A percentile compares a stretch with the other conserved stretches of the same genome.
These are phyloP conservation scores for Monosporascus cannonballus DNA, from an alignment of 2,329 filamentous ascomycete genomes.

Conservation along the genomic window DNA sequence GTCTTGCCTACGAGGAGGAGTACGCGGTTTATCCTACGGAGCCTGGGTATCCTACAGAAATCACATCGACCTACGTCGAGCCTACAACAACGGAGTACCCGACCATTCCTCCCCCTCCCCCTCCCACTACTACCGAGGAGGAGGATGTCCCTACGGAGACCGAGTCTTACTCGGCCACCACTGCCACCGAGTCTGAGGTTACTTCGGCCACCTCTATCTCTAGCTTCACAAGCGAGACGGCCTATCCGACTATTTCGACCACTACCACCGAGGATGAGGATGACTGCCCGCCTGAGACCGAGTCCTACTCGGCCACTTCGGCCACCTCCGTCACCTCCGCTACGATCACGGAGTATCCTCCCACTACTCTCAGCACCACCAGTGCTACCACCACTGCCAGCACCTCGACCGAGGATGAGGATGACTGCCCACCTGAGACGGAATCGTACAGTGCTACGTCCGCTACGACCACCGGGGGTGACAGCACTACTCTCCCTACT, in stretches of 20 bases:
- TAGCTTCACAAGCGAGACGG: too few species aligned
- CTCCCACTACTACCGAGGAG: not conserved
- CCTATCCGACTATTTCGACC: too few species aligned
- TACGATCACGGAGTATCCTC: not conserved
- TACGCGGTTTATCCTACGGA: not conserved
- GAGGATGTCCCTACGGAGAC: not conserved
- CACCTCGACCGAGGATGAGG: not conserved
- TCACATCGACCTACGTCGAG: not conserved
- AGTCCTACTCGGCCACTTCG: not conserved
- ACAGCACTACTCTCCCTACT: not conserved
- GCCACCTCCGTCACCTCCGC: not conserved
- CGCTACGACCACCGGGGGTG: not conserved
- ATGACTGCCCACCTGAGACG: conserved; percentile 13
- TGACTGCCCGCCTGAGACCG: not conserved
- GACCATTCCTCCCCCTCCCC: not conserved
- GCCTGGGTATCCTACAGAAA: not conserved
- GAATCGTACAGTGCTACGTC: conserved; percentile 7
- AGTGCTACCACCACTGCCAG: not conserved
- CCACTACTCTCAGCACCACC: not conserved
- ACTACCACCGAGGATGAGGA: too few species aligned
- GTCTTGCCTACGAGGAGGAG: conserved; percentile 6
- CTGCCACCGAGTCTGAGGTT: not conserved
- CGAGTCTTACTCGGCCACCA: not conserved
- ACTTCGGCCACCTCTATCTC: not conserved
- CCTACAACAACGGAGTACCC: not conserved